Conservation (phyloP, 139 green algal genomes). For the Picochlorum sp. region DNA sequence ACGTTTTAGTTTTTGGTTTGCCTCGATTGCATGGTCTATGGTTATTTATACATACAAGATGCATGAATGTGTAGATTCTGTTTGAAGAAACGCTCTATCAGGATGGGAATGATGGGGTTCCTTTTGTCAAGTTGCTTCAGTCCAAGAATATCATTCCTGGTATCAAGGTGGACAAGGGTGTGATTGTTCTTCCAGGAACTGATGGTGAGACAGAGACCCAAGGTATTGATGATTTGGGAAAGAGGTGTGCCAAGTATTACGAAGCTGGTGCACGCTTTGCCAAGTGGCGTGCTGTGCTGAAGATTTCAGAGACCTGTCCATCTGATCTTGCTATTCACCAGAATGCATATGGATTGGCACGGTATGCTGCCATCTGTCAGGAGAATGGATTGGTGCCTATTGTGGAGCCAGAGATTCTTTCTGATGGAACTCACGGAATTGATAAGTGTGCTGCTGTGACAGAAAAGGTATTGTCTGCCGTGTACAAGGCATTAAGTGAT, state of each 20-base stretch:
- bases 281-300: conserved; percentile 84
- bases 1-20: conserved; percentile 3
- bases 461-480: conserved; percentile 36
- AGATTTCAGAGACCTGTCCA: conserved; percentile 44
- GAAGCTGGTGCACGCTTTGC: conserved; percentile 76
- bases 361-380: conserved; percentile 82
- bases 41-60: not conserved
- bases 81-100: conserved; percentile 91
- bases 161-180: conserved; percentile 49
- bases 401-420: conserved; percentile 86
- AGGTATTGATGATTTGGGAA: conserved; percentile 69
- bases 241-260: conserved; percentile 29
- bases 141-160: conserved; percentile 46
- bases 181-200: conserved; percentile 50
- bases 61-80: conserved; percentile 60
- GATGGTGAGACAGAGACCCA: conserved; percentile 48
- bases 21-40: not conserved
- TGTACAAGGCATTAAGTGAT: conserved; percentile 67
- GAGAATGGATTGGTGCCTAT: conserved; percentile 80
- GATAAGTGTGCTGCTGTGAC: conserved; percentile 46
- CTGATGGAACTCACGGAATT: conserved; percentile 66
- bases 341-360: conserved; percentile 83
- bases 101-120: conserved; percentile 40
- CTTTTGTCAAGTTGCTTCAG: conserved; percentile 61
- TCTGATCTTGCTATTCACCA: conserved; percentile 68